These are phyloP conservation scores for Xylaria scruposa DNA, from an alignment of 495 filamentous ascomycete genomes.

Conservation along the genomic window DNA sequence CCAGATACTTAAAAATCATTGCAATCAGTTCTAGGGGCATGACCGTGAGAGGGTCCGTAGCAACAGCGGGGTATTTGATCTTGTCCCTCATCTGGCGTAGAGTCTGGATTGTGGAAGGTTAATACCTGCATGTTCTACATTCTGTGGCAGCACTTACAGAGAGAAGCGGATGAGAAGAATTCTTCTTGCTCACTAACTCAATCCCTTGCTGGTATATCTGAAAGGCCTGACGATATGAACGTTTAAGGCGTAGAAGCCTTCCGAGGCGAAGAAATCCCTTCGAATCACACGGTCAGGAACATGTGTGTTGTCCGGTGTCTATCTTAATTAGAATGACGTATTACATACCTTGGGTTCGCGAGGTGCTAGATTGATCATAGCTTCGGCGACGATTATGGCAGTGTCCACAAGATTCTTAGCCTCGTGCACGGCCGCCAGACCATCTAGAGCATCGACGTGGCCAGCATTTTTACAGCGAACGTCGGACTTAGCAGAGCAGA, in stretches of 20 bases:
- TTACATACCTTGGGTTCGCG: conserved; percentile 28
- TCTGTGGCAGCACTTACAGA: conserved; percentile 24
- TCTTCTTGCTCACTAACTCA: conserved; percentile 34
- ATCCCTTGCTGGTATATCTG: conserved; percentile 36
- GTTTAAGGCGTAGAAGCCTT: conserved; percentile 23
- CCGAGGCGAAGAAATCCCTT: conserved; percentile 30
- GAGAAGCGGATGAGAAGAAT: conserved; percentile 30
- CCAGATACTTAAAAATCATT: conserved; percentile 53
- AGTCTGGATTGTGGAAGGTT: conserved; percentile 25
- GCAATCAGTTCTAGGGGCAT: conserved; percentile 58
- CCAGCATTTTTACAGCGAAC: conserved; percentile 19
- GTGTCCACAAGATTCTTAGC: conserved; percentile 4
- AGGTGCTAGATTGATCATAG: conserved; percentile 25
- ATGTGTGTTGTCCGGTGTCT: not conserved
- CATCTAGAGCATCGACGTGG: conserved; percentile 24
- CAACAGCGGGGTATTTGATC: conserved; percentile 18
- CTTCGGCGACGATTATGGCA: conserved; percentile 14
- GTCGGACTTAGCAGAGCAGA: conserved; percentile 25
- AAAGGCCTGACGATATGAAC: conserved; percentile 26
- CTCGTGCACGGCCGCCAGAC: conserved; percentile 16
- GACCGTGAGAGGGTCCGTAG: conserved; percentile 52
- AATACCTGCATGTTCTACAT: not conserved
- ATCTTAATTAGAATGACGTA: not conserved
- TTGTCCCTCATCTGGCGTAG: conserved; percentile 31
- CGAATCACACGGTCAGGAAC: not conserved